phyloP scores from a whole-genome alignment of 2,329 filamentous ascomycete species.

The Claviceps sp. region DNA sequence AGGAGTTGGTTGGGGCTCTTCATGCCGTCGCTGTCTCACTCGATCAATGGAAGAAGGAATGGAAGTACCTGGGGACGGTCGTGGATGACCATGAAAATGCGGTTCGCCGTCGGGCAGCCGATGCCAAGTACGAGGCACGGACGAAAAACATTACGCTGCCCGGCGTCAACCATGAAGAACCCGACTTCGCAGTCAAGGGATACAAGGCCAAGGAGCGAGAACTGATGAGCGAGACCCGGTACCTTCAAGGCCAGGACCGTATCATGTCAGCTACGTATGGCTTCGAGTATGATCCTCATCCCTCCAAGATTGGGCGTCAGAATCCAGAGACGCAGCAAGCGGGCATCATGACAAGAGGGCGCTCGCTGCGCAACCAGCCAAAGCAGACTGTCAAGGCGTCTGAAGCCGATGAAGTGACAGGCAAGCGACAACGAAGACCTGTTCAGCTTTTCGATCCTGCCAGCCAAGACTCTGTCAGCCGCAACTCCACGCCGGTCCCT shows the following conservation, averaged over 20 bases:
- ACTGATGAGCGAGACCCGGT: constrained; percentile 28
- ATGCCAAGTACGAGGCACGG: constrained; percentile 32
- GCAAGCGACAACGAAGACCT: constrained; percentile 41
- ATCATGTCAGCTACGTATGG: constrained; percentile 47
- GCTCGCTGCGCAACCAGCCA: constrained; percentile 42
- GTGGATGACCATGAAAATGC: constrained; percentile 47
- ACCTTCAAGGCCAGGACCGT: constrained; percentile 40
- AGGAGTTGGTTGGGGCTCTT: constrained; percentile 31
- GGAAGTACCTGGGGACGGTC: constrained; percentile 32
- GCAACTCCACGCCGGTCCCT: constrained; percentile 35
- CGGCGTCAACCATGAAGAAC: constrained; percentile 31
- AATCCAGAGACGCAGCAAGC: constrained; percentile 40
- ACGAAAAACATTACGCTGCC: constrained; percentile 25
- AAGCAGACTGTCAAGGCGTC: constrained; percentile 46
- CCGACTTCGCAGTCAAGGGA: constrained; percentile 42
- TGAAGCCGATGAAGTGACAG: constrained; percentile 36
- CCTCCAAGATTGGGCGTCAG: constrained; percentile 44
- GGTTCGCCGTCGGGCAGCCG: constrained; percentile 34
- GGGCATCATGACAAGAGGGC: constrained; percentile 36
- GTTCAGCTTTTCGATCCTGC: constrained; percentile 37
- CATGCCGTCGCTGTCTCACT: constrained; percentile 32
- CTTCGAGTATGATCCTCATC: constrained; percentile 47
- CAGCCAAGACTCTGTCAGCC: constrained; percentile 33
- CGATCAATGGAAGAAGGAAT: constrained; percentile 41
- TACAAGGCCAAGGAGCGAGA: constrained; percentile 34